phyloP scores from a whole-genome alignment of 2,329 filamentous ascomycete species.

The Xylariaceae sp. region DNA sequence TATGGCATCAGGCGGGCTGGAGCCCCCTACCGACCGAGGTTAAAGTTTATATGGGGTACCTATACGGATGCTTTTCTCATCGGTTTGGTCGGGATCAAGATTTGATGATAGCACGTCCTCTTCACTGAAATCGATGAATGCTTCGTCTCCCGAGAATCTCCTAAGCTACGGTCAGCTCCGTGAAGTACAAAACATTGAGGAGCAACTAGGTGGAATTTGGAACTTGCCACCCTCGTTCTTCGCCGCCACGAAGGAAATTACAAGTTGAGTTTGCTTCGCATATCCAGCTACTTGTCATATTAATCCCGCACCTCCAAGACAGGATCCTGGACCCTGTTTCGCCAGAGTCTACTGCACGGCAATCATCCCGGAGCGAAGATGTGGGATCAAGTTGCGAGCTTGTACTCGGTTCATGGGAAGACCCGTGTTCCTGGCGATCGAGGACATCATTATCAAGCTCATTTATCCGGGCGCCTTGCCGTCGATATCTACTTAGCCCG shows the following conservation, averaged over 20 bases:
- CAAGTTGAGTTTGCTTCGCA: conserved; percentile 82
- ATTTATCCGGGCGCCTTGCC: conserved; percentile 16
- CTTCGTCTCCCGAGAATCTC: conserved; percentile 42
- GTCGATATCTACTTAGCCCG: conserved; percentile 65
- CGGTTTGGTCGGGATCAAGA: conserved; percentile 26
- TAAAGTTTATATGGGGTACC: conserved; percentile 14
- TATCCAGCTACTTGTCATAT: conserved; percentile 73
- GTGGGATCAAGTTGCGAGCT: conserved; percentile 16
- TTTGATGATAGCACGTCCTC: conserved; percentile 22
- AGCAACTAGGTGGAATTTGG: background rate
- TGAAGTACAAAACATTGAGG: conserved; percentile 7
- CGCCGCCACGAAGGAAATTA: conserved; percentile 72
- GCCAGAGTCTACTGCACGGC: conserved; percentile 32
- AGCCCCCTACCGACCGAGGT: background rate
- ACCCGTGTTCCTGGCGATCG: conserved; percentile 5
- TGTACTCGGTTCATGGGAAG: conserved; percentile 15
- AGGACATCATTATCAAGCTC: background rate
- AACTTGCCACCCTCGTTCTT: conserved; percentile 83
- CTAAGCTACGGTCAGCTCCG: conserved; percentile 24
- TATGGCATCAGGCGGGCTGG: background rate
- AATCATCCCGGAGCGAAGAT: conserved; percentile 22
- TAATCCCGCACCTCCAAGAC: conserved; percentile 52
- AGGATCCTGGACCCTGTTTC: conserved; percentile 3
- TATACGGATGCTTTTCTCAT: background rate
- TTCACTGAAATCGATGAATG: conserved; percentile 31